Conservation (phyloP, 1,139 yeast genomes). For the Pichia sp. region DNA sequence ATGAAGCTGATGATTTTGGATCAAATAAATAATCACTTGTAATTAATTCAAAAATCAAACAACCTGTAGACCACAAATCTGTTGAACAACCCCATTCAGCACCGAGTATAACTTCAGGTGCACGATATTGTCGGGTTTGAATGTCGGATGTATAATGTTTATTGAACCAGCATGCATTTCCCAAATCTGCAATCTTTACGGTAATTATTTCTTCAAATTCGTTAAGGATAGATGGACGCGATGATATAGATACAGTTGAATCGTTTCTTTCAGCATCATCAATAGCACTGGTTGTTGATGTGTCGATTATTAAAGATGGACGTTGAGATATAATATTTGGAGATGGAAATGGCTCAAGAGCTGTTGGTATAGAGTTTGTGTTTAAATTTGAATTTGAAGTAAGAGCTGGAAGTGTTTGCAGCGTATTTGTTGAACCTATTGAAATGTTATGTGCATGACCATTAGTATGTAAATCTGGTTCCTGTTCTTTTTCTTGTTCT, state of each 20-base stretch:
- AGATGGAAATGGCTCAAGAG: conserved; percentile 7
- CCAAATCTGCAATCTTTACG: conserved; percentile 68
- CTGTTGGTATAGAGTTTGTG: too few relatives aligned
- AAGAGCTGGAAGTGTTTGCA: not conserved
- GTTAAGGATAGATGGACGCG: conserved; percentile 17
- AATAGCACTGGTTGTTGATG: not conserved
- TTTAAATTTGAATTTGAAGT: not conserved
- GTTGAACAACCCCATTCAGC: conserved; percentile 71
- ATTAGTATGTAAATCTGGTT: too few relatives aligned
- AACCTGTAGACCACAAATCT: conserved; percentile 71
- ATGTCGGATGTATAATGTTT: conserved; percentile 66
- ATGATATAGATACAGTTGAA: conserved; percentile 11
- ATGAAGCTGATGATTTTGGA: conserved; percentile 47
- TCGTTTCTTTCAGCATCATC: not conserved
- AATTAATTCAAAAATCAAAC: conserved; percentile 61
- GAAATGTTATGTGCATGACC: too few relatives aligned
- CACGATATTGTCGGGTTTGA: conserved; percentile 69
- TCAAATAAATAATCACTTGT: conserved; percentile 76
- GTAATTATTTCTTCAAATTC: conserved; percentile 35
- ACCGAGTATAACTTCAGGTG: conserved; percentile 61
- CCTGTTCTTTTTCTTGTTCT: not conserved
- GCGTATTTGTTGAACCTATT: not conserved
- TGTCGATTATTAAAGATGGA: too few relatives aligned
- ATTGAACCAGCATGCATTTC: conserved; percentile 66
- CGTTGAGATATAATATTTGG: conserved; percentile 1